Conservation (phyloP, 2,329 filamentous ascomycete species). For the Neopestalotiopsis clavispora region DNA sequence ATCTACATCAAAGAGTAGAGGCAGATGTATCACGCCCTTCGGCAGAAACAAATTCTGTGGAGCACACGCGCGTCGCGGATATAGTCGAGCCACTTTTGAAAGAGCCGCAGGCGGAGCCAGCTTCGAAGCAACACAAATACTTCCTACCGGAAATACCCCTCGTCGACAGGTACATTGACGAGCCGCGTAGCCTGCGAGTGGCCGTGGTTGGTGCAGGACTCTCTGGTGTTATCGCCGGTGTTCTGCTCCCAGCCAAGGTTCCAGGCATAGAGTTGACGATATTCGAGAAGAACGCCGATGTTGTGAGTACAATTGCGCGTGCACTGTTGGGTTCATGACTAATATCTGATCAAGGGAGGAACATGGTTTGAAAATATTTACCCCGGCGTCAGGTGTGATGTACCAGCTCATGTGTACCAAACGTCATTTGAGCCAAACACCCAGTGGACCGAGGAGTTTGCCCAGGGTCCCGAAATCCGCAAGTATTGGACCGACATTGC, state of each 20-base stretch:
- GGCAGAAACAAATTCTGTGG: not conserved
- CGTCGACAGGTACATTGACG: slow-evolving; percentile 48
- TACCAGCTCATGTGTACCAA: slow-evolving; percentile 74
- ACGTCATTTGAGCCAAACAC: slow-evolving; percentile 70
- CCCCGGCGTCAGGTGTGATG: slow-evolving; percentile 70
- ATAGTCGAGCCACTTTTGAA: slow-evolving; percentile 3
- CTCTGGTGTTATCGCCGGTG: slow-evolving; percentile 66
- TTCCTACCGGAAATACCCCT: slow-evolving; percentile 23
- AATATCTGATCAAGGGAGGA: slow-evolving; percentile 43
- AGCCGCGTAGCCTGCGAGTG: slow-evolving; percentile 54
- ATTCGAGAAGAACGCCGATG: slow-evolving; percentile 70
- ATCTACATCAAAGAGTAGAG: not conserved
- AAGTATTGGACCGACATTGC: slow-evolving; percentile 70
- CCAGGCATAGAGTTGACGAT: slow-evolving; percentile 69
- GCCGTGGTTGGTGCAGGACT: slow-evolving; percentile 69
- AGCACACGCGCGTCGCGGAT: not conserved
- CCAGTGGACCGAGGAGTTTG: slow-evolving; percentile 72
- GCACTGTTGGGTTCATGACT: not conserved
- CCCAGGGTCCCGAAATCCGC: slow-evolving; percentile 68
- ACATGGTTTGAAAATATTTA: slow-evolving; percentile 64
- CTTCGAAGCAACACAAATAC: not conserved
- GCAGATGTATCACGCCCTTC: not conserved
- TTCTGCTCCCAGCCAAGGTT: slow-evolving; percentile 71
- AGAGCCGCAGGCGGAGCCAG: not conserved
- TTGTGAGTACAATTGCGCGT: slow-evolving; percentile 51